phyloP scores from a whole-genome alignment of 805 yeast genomes.

The Candida sithepensis region DNA sequence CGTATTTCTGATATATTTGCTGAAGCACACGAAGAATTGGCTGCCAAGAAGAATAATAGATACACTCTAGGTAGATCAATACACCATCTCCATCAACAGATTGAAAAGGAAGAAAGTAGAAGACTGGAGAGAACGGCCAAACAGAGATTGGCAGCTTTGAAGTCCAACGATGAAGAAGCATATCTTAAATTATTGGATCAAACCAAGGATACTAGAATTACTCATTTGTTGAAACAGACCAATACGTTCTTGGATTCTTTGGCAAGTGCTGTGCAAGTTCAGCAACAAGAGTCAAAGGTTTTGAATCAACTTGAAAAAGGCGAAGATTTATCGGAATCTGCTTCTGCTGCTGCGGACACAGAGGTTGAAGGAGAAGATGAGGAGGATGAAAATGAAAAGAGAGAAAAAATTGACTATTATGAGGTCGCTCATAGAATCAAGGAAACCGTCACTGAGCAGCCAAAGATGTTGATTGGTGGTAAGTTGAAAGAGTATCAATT shows the following conservation, averaged over 20 bases:
- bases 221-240: constrained; percentile 78
- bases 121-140: constrained; percentile 78
- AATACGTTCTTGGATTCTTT: constrained; percentile 72
- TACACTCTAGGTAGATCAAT: constrained; percentile 33
- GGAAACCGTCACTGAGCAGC: constrained; percentile 65
- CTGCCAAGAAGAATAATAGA: constrained; percentile 29
- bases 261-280: constrained; percentile 75
- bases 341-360: constrained; percentile 5
- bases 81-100: constrained; percentile 46
- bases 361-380: constrained; percentile 27
- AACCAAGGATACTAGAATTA: constrained; percentile 83
- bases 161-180: constrained; percentile 86
- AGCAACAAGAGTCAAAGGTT: constrained; percentile 54
- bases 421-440: constrained; percentile 75
- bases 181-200: constrained; percentile 79
- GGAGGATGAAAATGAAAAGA: constrained; percentile 45
- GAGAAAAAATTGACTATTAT: constrained; percentile 73
- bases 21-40: constrained; percentile 28
- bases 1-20: constrained; percentile 32
- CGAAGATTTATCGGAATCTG: constrained; percentile 11
- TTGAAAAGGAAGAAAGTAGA: constrained; percentile 74
- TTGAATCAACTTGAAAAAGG: constrained; percentile 27
- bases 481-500: constrained; percentile 71
- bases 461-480: constrained; percentile 72
- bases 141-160: constrained; percentile 82